A percentile compares a stretch with the other conserved stretches of the same genome.
These are phyloP conservation scores for Phytophthora citrophthora DNA, from an alignment of 352 stramenopile genomes.

Conservation along the genomic window DNA sequence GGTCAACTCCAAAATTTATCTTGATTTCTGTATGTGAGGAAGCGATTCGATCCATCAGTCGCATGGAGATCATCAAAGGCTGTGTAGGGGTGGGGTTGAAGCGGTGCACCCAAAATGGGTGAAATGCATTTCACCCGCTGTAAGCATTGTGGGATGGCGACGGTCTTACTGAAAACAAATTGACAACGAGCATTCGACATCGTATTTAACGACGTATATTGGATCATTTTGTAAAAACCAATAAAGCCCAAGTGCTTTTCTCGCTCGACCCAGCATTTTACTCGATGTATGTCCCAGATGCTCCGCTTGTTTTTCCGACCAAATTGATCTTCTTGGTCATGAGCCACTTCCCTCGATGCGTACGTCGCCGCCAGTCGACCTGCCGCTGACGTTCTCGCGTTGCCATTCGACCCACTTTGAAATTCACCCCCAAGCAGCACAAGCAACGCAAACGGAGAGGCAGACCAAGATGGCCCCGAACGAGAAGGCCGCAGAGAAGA, in stretches of 20 bases:
- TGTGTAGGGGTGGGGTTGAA: conserved; percentile 51
- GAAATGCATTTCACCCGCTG: neutral
- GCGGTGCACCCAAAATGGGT: conserved; percentile 7
- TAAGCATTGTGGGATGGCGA: neutral
- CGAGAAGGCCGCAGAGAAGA: conserved; percentile 27
- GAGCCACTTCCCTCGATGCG: neutral
- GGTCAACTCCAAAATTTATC: conserved; percentile 7
- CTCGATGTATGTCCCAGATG: conserved; percentile 2
- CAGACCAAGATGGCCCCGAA: conserved; percentile 15
- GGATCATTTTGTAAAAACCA: neutral
- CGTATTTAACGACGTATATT: conserved; percentile 3
- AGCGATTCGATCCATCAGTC: conserved; percentile 1
- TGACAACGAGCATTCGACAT: neutral
- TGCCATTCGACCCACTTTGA: conserved; percentile 32
- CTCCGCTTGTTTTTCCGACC: conserved; percentile 18
- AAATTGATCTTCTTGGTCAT: conserved; percentile 18
- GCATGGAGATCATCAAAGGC: conserved; percentile 20
- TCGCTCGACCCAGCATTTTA: neutral
- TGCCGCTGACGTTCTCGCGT: conserved; percentile 9
- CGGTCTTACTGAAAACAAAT: neutral
- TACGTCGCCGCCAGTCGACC: conserved; percentile 22
- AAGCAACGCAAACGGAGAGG: conserved; percentile 22
- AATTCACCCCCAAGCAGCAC: conserved; percentile 39
- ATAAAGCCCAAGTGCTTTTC: neutral
- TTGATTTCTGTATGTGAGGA: conserved; percentile 20